Evolutionary conservation across 805 yeast genomes (phyloP), one percentile per base, ranked within the genome.

Genomic region (Huiozyma naganishii): DNA sequence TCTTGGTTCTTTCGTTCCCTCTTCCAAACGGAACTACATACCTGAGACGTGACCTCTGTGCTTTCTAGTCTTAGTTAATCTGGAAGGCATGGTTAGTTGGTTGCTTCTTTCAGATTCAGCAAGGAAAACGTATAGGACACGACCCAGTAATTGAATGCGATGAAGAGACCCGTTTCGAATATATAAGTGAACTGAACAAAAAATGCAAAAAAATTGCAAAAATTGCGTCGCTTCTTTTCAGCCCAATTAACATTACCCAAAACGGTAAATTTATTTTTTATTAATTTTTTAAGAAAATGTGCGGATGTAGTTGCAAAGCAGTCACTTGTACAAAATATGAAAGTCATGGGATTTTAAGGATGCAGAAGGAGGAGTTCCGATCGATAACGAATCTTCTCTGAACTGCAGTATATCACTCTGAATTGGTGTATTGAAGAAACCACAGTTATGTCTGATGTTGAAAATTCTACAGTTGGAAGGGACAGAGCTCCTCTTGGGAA

Each of bases 11-110:
- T 63, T 63, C 67, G 50, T 62, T 62, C 66, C 65, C 62, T 62
- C 61, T 56, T 58, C 62, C 62, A 57, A 50, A 52, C 50, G 64
- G 66, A 62, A 62, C 53, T 63, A 63, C 94, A 78, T 84, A 85
- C 94, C 95, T 71, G 97, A 86, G 75, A 92, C 97, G 95, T 92
- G 83, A 78, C 99, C 99, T 85, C 99, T 88, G 84, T 87, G 96
- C 81, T 92, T 92, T 85, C 99, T 88, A 76, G 97, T 92, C 76
- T 92, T 89, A 69, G 95, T 84, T 71, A 86, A 82, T 86, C 97
- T 88, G 81, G 97, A 85, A 73, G 97, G 97, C 97, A 89, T 89
- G 71, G 70, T 73, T 57, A 52, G 46, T 52, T 17, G 23, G 23
- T 17, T 17, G 23, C n/a, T 51, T 37, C 32, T 28, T 23, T 29